These are phyloP conservation scores for Lepidopterella palustris DNA, from an alignment of 495 filamentous ascomycete genomes.

Conservation along the genomic window DNA sequence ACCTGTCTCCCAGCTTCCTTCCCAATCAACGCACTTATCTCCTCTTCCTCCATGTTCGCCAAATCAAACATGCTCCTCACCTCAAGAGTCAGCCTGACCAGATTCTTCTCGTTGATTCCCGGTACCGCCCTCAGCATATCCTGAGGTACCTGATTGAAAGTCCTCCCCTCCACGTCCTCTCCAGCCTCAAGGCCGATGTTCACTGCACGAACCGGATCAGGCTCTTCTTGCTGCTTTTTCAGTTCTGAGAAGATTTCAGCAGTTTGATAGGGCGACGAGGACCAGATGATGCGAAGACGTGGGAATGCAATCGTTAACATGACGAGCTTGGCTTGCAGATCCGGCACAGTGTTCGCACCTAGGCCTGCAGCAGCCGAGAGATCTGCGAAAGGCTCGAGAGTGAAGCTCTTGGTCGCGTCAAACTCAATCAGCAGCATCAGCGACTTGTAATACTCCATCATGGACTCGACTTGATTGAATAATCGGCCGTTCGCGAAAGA, in stretches of 20 bases:
- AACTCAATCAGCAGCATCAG: constrained; percentile 96
- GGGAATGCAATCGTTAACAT: constrained; percentile 91
- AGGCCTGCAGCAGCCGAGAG: constrained; percentile 58
- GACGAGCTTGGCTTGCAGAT: constrained; percentile 87
- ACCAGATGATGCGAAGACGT: constrained; percentile 85
- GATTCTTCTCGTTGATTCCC: constrained; percentile 72
- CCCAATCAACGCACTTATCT: constrained; percentile 67
- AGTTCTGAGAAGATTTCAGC: constrained; percentile 93
- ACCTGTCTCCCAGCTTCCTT: constrained; percentile 74
- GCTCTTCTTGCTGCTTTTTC: constrained; percentile 81
- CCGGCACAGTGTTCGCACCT: constrained; percentile 49
- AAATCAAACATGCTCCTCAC: constrained; percentile 73
- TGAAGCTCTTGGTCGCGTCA: constrained; percentile 95
- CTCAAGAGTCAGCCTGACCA: constrained; percentile 62
- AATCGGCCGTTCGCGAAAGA: constrained; percentile 88
- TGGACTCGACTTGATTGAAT: constrained; percentile 86
- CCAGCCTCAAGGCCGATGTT: constrained; percentile 68
- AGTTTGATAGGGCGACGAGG: constrained; percentile 86
- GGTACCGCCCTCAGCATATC: constrained; percentile 87
- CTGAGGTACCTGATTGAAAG: constrained; percentile 61
- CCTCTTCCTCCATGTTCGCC: constrained; percentile 75
- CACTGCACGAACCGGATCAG: constrained; percentile 82
- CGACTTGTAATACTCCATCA: constrained; percentile 85
- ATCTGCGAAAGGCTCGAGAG: constrained; percentile 85
- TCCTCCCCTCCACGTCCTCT: constrained; percentile 52